Conservation (phyloP, 257 asterid genomes). For the Solanum commersonii region DNA sequence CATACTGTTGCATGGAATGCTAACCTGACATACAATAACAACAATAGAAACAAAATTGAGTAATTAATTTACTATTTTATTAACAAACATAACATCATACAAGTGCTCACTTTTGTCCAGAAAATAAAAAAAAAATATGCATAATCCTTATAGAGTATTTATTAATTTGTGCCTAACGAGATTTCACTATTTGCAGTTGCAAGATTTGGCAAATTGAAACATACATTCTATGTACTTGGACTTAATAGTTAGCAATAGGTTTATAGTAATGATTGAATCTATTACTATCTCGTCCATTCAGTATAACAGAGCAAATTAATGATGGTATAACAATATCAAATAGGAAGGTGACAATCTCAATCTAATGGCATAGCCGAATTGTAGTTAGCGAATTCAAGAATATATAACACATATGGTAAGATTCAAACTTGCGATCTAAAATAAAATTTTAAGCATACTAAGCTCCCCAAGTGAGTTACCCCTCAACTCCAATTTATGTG, state of each 20-base stretch:
- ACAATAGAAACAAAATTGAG: neutral
- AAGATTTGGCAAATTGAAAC: neutral
- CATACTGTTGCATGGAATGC: constrained; percentile 78
- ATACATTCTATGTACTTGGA: neutral
- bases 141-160: neutral
- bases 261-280: no score
- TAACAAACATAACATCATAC: neutral
- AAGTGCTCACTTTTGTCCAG: neutral
- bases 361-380: neutral
- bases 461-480: neutral
- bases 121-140: neutral
- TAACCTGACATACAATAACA: constrained; percentile 42
- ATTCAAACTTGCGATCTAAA: neutral
- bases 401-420: neutral
- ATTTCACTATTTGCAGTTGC: neutral
- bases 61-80: neutral
- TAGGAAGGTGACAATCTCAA: neutral
- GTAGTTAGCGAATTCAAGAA: neutral
- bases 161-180: neutral
- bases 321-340: no score
- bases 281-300: neutral
- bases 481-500: neutral
- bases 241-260: neutral
- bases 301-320: neutral
- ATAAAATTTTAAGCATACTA: neutral